Base-by-base conservation (phyloP, 352 stramenopile genomes). In the Phytophthora idaei region DNA sequence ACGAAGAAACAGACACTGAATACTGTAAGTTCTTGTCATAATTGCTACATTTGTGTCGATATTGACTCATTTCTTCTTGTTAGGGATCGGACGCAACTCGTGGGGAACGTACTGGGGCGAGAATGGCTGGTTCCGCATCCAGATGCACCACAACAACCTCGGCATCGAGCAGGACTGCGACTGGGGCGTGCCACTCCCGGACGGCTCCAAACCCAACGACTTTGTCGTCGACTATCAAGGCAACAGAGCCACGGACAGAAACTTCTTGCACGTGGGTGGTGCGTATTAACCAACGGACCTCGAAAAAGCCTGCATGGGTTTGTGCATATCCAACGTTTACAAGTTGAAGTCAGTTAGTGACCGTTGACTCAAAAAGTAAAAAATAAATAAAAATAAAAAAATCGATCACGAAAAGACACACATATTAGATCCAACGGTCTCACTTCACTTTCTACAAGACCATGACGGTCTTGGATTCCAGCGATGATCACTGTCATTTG, bases 21-120 rank as follows among this genome's bases (percentile, higher is more conserved):
- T 98, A 97, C 68, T 98, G 87, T 89, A 73, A 48, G 80, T 85
- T 14, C 4, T 50, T 2, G 17, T 11, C 1, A 2, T 39, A 45
- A 15, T 11, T 44, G 29, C 25, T 34, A 36, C 31, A 25, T 32
- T 21, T 54, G 21, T 21, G 21, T 21, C 21, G 21, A 21, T 31
- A 28, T 67, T 27, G 15, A 25, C 64, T n/a, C 57, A 9, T 63
- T 52, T 27, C 8, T 59, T 10, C 1, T 14, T 49, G 17, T 4
- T 44, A 89, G 80, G 87, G 90, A 95, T 98, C 42, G 92, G 86
- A 28, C 83, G 92, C 49, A 98, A 98, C 76, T 96, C 84, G 52
- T 98, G 92, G 93, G 92, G 92, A 6, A 96, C 83, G 44, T 95
- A 97, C 74, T 98, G 92, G 92, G 93, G 93, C 29, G 89, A 97